Base-by-base conservation (phyloP, 2,329 filamentous ascomycete genomes). In the Sphaceloma murrayae region DNA sequence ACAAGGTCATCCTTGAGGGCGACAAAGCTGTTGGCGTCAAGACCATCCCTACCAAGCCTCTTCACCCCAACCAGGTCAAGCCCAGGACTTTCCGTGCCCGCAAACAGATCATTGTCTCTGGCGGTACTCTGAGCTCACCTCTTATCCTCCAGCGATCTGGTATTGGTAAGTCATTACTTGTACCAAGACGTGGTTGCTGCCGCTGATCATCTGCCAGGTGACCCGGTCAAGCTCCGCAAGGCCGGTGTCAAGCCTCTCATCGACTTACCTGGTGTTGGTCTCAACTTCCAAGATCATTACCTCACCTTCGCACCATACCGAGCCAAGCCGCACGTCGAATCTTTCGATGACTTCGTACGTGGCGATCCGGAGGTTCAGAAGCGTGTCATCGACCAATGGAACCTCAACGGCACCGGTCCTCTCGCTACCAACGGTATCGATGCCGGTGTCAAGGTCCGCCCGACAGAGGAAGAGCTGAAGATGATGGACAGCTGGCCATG, bases 401-500 rank as follows among this genome's bases (percentile, higher is more conserved):
- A 85, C 49, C 62, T 79, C 49, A 86, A 86, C 56, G 84, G 84
- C 2, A 88, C 83, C 2, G 84, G 84, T 0, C 82, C 82, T 1
- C 67, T 87, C 29, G 73, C 82, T 1, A 87, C 83, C 36, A 87
- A 87, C 56, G 82, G 80, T 49, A 86, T 88, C 51, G 82, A 88
- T 0, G 82, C 82, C 3, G 83, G 82, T 52, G 82, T 86, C 49
- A 88, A 88, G 68, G 73, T 86, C 54, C 72, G 83, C 2, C 83
- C 83, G 0, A 83, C 74, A 0, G 68, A 77, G 48, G 64, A 80
- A 34, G 83, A 88, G 55, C 69, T 85, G 13, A 69, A 72, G 40
- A 67, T 78, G 54, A 82, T 87, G 62, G 77, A 81, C 58, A 72
- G 61, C 5, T 85, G 83, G 81, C 82, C 83, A 0, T 85, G 77